Percentiles rank a stretch among this genome's conserved stretches.
Evolutionary conservation across 2,329 filamentous ascomycete genomes (phyloP).

Genomic region (Botryotinia narcissicola): DNA sequence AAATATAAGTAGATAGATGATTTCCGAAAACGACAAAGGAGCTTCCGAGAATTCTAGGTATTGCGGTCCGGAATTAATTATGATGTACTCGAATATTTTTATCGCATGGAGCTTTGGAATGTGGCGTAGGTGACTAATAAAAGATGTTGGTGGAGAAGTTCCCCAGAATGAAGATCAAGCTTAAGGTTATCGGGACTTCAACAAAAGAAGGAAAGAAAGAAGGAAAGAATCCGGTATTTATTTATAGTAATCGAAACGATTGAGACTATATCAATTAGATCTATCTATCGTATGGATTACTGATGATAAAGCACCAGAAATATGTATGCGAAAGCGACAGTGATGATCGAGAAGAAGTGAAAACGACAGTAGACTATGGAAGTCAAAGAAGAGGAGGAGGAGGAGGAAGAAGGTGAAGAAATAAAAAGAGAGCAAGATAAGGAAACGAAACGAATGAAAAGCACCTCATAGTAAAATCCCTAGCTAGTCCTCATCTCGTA

Average conservation of each 20-base stretch:
- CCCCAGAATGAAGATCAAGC: not conserved
- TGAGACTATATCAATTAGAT: not conserved
- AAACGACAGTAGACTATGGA: not conserved
- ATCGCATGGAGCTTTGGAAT: constrained; percentile 12
- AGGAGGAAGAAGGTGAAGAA: not conserved
- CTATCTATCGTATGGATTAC: not conserved
- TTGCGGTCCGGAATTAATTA: not conserved
- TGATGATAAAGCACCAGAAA: not conserved
- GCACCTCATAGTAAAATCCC: not conserved
- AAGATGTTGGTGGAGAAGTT: not conserved
- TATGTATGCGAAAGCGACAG: constrained; percentile 14
- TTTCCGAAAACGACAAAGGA: constrained; percentile 11
- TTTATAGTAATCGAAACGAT: not conserved
- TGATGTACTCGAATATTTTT: not conserved
- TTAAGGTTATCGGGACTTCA: not conserved
- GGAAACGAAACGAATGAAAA: not conserved
- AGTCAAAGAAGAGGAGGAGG: not conserved
- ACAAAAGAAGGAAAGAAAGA: not conserved
- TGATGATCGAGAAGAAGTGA: constrained; percentile 3
- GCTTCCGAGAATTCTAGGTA: not conserved
- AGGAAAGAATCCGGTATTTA: not conserved
- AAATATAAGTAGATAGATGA: not conserved
- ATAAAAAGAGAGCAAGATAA: not conserved
- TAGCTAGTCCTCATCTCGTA: not conserved
- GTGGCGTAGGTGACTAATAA: constrained; percentile 2